Percentiles rank a stretch among this genome's conserved stretches.
Evolutionary conservation across 2,329 filamentous ascomycete species (phyloP).

Genomic region (Ascomycota sp.): DNA sequence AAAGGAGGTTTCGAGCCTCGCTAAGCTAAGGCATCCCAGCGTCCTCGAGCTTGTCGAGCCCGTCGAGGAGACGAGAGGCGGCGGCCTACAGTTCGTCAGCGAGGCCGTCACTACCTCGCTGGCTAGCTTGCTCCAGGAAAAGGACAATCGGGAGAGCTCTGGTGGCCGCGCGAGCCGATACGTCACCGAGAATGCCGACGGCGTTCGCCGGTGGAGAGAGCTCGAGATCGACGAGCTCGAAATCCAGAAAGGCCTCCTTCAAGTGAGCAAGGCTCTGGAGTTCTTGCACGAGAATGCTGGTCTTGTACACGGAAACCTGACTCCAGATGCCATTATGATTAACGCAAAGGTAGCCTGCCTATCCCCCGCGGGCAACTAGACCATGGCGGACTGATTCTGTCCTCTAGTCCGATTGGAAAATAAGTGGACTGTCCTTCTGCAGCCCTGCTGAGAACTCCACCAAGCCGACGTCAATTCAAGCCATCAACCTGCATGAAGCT

Average conservation of each 20-base stretch:
- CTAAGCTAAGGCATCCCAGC: constrained; percentile 74
- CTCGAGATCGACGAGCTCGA: constrained; percentile 92
- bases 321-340: constrained; percentile 79
- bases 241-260: constrained; percentile 86
- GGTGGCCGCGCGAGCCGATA: constrained; percentile 58
- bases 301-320: constrained; percentile 83
- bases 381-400: not conserved
- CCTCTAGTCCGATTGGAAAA: constrained; percentile 81
- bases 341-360: constrained; percentile 55
- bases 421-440: constrained; percentile 82
- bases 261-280: constrained; percentile 83
- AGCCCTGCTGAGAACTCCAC: constrained; percentile 59
- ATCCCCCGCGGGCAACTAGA: not conserved
- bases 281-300: constrained; percentile 91
- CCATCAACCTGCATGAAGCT: constrained; percentile 65
- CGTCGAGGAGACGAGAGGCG: constrained; percentile 79
- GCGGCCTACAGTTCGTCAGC: constrained; percentile 87
- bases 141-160: constrained; percentile 64
- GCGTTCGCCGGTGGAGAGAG: constrained; percentile 52
- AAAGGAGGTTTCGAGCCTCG: constrained; percentile 77
- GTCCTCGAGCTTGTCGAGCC: constrained; percentile 86
- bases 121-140: constrained; percentile 61
- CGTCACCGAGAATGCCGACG: constrained; percentile 61
- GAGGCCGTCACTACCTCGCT: constrained; percentile 83
- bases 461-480: constrained; percentile 53